Conservation (phyloP, 192 early-diverging fungal species). For the Coemansia sp. region DNA sequence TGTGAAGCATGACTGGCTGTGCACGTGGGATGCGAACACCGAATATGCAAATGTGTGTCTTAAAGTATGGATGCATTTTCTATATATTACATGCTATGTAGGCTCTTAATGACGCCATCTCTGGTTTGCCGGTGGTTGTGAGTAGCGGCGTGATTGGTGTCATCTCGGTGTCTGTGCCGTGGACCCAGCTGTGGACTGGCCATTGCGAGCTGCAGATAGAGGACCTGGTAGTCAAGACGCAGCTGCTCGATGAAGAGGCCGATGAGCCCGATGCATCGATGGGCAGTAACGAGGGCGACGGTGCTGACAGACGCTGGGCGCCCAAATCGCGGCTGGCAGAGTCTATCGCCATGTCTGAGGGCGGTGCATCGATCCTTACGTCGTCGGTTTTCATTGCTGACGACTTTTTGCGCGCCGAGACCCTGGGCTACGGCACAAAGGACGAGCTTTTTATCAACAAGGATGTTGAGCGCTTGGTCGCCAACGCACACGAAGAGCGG, state of each 20-base stretch:
- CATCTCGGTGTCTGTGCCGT: slow-evolving; percentile 72
- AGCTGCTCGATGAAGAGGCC: slow-evolving; percentile 15
- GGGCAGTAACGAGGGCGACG: slow-evolving; percentile 8
- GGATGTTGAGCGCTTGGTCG: slow-evolving; percentile 49
- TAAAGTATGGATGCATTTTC: too few species aligned
- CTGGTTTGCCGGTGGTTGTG: slow-evolving; percentile 67
- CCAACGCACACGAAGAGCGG: slow-evolving; percentile 45
- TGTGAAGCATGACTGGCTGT: too few species aligned
- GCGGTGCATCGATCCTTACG: slow-evolving; percentile 63
- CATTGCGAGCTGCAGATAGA: slow-evolving; percentile 71
- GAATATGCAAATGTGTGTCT: too few species aligned
- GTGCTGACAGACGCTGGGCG: slow-evolving; percentile 7
- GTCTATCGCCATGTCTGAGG: slow-evolving; percentile 51
- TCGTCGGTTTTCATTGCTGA: slow-evolving; percentile 85
- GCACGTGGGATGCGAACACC: too few species aligned
- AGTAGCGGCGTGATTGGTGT: slow-evolving; percentile 62
- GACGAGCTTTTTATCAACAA: slow-evolving; percentile 53
- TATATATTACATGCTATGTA: too few species aligned
- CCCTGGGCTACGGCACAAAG: slow-evolving; percentile 59
- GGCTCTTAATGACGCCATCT: slow-evolving; percentile 70
- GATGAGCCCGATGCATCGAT: slow-evolving; percentile 4
- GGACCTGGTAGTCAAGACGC: slow-evolving; percentile 57
- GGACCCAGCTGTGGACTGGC: slow-evolving; percentile 81
- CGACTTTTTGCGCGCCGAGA: slow-evolving; percentile 74
- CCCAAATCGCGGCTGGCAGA: slow-evolving; percentile 19